Conservation (phyloP, 2,329 filamentous ascomycete genomes). For the Phoma sp. region DNA sequence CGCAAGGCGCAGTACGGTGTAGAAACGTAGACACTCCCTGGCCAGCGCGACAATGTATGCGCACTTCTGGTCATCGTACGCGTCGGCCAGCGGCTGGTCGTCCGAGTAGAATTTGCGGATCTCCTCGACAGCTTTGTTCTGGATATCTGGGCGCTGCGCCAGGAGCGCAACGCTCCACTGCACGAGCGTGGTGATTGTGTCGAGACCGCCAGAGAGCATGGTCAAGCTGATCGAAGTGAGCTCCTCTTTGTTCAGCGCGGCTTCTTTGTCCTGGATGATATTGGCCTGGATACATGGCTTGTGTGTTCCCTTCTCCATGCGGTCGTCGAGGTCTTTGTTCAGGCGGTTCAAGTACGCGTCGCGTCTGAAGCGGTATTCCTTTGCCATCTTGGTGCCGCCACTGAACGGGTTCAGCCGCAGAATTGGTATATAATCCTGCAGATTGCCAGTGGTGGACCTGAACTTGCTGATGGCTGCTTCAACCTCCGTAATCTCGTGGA, state of each 20-base stretch:
- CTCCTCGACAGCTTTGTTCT: conserved; percentile 65
- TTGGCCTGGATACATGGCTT: conserved; percentile 73
- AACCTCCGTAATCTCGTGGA: conserved; percentile 68
- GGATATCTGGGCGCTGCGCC: conserved; percentile 66
- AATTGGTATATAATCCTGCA: conserved; percentile 68
- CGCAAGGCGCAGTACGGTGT: conserved; percentile 68
- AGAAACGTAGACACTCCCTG: conserved; percentile 67
- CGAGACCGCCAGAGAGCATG: conserved; percentile 72
- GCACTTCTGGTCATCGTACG: conserved; percentile 69
- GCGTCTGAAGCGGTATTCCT: conserved; percentile 66
- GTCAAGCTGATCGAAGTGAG: conserved; percentile 71
- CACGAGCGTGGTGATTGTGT: conserved; percentile 71
- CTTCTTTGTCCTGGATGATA: conserved; percentile 69
- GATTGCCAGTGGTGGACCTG: conserved; percentile 66
- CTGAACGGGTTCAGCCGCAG: conserved; percentile 68
- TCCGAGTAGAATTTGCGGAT: conserved; percentile 63
- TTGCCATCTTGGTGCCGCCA: conserved; percentile 64
- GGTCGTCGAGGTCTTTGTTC: conserved; percentile 65
- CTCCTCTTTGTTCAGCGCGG: conserved; percentile 68
- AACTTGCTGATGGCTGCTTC: conserved; percentile 68
- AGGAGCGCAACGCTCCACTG: conserved; percentile 70
- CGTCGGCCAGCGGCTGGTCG: conserved; percentile 65
- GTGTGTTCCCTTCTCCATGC: conserved; percentile 67
- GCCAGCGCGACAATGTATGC: conserved; percentile 69
- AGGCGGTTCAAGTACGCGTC: conserved; percentile 67